Base-by-base conservation (phyloP, 306 rosid genomes). In the Sophora flavescens region DNA sequence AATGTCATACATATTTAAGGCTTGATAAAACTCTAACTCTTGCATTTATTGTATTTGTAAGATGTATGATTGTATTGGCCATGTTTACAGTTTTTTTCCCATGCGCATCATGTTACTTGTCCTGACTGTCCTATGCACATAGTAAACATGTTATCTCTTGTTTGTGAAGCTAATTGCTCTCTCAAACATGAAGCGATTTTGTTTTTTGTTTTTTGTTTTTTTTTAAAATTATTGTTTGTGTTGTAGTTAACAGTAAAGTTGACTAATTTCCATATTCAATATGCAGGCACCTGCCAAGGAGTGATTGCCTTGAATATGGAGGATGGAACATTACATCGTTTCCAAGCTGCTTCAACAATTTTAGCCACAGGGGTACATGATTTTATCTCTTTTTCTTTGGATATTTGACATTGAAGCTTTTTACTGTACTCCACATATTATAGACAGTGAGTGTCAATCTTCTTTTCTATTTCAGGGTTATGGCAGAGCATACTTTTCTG, bases 241-340 rank as follows among this genome's bases (percentile, higher is more conserved):
- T 15, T 41, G 28, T 18, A 63, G 35, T 69, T 64, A 10, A 51
- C 35, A 41, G 26, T 33, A 36, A 78, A 30, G 58, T 38, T 70
- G 11, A 35, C 38, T 70, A 14, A 58, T 75, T 78, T 81, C 83
- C 13, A 14, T 77, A 67, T 63, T 83, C 78, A 65, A 74, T 60
- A 50, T 76, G 71, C 75, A 93, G 98, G 98, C 59, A 85, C 52
- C 85, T 93, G 98, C 87, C 98, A 93, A 90, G 98, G 97, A 72
- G 96, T 91, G 28, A 87, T 93, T 74, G 98, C 97, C 41, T 78
- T 91, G 79, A 93, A 93, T 75, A 81, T 84, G 92, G 98, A 93
- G 82, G 98, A 93, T 54, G 98, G 98, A 58, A 91, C 98, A 42
- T 81, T 93, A 59, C 98, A 93, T 83, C 93, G 98, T 33, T 93